Conservation (phyloP, 305 asterid genomes). For the Plantago rigida region DNA sequence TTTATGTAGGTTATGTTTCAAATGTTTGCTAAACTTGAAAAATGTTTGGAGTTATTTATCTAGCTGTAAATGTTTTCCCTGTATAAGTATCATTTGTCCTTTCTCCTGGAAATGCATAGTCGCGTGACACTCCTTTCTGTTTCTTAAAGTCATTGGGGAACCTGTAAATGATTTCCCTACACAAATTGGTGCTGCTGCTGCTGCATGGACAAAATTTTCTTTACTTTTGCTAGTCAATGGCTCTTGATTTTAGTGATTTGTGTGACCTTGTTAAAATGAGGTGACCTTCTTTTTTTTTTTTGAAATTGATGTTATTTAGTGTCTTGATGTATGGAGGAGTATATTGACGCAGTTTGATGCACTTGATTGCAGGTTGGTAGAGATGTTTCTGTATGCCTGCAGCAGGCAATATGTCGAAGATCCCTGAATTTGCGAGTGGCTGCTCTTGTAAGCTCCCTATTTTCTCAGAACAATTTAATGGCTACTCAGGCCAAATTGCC, state of each 20-base stretch:
- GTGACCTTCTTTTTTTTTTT: neutral
- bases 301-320: neutral
- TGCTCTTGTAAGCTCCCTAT: conserved; percentile 55
- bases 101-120: neutral
- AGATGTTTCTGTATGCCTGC: conserved; percentile 65
- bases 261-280: conserved; percentile 4
- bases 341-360: conserved; percentile 5
- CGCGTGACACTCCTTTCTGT: neutral
- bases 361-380: conserved; percentile 50
- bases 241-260: neutral
- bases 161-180: neutral
- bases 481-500: neutral
- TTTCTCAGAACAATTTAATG: neutral
- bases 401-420: conserved; percentile 49
- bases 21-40: neutral
- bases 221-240: neutral
- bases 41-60: neutral
- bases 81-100: neutral
- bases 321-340: conserved; percentile 2
- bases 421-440: conserved; percentile 65
- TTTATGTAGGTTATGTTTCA: neutral
- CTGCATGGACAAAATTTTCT: neutral
- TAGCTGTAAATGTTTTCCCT: neutral
- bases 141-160: neutral
- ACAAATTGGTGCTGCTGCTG: neutral